Percentiles rank a stretch among this genome's conserved stretches.
Conservation (phyloP, 2,329 filamentous ascomycete genomes). For the Fusarium sp. region DNA sequence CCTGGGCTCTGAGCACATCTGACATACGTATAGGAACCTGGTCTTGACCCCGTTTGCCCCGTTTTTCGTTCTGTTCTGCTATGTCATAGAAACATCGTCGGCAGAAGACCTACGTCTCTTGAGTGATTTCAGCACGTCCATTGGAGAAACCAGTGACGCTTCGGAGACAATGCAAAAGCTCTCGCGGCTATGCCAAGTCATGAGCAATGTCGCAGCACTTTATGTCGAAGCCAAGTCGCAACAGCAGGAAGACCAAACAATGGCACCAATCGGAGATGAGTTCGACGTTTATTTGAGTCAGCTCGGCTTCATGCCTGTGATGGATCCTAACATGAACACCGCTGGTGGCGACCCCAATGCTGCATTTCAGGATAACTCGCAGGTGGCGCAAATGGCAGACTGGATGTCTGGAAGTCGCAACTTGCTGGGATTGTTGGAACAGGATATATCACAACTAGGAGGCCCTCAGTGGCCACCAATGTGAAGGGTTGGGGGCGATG, state of each 20-base stretch:
- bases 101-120: constrained; percentile 65
- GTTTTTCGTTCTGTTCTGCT: constrained; percentile 69
- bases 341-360: constrained; percentile 32
- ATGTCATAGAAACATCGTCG: constrained; percentile 65
- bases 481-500: constrained; percentile 21
- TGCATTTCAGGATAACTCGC: constrained; percentile 44
- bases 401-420: constrained; percentile 75
- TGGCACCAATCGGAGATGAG: constrained; percentile 65
- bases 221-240: constrained; percentile 70
- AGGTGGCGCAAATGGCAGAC: constrained; percentile 65
- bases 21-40: constrained; percentile 57
- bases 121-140: constrained; percentile 65
- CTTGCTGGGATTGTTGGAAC: constrained; percentile 73
- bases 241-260: constrained; percentile 58
- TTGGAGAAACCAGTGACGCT: constrained; percentile 61
- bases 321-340: constrained; percentile 44
- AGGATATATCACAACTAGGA: constrained; percentile 64
- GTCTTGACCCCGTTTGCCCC: constrained; percentile 68
- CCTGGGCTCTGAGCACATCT: not conserved
- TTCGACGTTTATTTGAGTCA: constrained; percentile 74
- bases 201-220: constrained; percentile 69
- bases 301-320: constrained; percentile 67
- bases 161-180: constrained; percentile 71
- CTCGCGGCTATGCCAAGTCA: constrained; percentile 70
- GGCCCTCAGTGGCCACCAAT: constrained; percentile 50